A percentile compares a stretch with the other conserved stretches of the same genome.
phyloP scores from a whole-genome alignment of 2,329 filamentous ascomycete genomes.

The Scleromitrula shiraiana region DNA sequence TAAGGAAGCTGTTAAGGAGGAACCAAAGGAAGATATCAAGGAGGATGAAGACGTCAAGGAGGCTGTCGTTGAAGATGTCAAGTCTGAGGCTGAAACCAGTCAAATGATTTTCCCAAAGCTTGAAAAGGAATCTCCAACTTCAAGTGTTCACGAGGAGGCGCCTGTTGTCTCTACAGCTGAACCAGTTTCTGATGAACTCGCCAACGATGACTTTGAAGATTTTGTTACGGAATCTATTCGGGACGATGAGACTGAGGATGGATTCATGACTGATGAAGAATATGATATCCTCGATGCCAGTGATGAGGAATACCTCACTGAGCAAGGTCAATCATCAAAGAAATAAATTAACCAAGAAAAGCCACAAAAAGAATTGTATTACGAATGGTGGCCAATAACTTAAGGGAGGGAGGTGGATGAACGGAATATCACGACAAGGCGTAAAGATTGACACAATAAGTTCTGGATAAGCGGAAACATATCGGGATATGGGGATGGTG shows the following conservation, averaged over 20 bases:
- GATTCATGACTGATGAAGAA: conserved; percentile 93
- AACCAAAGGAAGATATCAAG: conserved; percentile 31
- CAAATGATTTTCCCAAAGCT: conserved; percentile 96
- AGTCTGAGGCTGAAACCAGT: conserved; percentile 37
- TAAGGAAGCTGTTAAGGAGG: conserved; percentile 33
- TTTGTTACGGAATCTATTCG: conserved; percentile 51
- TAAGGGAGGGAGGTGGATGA: conserved; percentile 7
- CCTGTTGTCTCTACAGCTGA: conserved; percentile 40
- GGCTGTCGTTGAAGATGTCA: conserved; percentile 15
- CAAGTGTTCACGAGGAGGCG: conserved; percentile 66
- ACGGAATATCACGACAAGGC: conserved; percentile 13
- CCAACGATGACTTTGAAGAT: conserved; percentile 36
- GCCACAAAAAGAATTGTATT: conserved; percentile 8
- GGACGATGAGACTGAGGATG: conserved; percentile 54
- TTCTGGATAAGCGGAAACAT: conserved; percentile 18
- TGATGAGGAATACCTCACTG: conserved; percentile 70
- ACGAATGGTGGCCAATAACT: background rate
- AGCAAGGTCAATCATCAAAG: conserved; percentile 33
- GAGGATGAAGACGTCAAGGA: conserved; percentile 30
- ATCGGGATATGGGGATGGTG: conserved; percentile 12
- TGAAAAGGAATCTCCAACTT: conserved; percentile 82
- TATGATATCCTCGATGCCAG: conserved; percentile 96
- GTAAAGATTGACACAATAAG: conserved; percentile 27
- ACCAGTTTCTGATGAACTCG: conserved; percentile 31
- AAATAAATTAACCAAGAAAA: conserved; percentile 19